Evolutionary conservation across 169 alveolate genomes (phyloP).

Genomic region (Plasmodium malariae): DNA sequence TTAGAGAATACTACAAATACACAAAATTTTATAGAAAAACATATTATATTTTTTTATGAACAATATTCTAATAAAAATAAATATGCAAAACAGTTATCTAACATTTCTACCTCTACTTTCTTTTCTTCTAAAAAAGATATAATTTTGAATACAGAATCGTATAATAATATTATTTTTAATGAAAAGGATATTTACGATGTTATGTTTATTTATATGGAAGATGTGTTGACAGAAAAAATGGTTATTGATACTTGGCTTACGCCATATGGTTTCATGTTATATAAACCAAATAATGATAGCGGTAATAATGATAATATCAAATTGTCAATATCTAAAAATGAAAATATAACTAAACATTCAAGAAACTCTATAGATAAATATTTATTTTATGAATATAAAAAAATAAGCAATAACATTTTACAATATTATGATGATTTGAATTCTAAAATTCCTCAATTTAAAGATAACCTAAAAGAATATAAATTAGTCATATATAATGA

Average conservation of each 20-base stretch:
- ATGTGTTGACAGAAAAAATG: slow-evolving; percentile 40
- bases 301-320: not conserved
- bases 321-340: slow-evolving; percentile 22
- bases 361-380: slow-evolving; percentile 43
- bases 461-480: slow-evolving; percentile 23
- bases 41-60: slow-evolving; percentile 3
- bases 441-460: slow-evolving; percentile 6
- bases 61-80: slow-evolving; percentile 23
- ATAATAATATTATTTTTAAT: slow-evolving; percentile 52
- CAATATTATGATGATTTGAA: not conserved
- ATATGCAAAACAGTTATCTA: slow-evolving; percentile 50
- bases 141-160: slow-evolving; percentile 6
- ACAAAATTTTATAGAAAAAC: slow-evolving; percentile 15
- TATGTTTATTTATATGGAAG: slow-evolving; percentile 25
- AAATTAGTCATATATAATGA: slow-evolving; percentile 51
- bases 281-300: not conserved
- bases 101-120: slow-evolving; percentile 23
- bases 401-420: not conserved
- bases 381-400: slow-evolving; percentile 37
- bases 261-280: slow-evolving; percentile 33
- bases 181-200: slow-evolving; percentile 50
- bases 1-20: slow-evolving; percentile 1
- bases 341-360: slow-evolving; percentile 19
- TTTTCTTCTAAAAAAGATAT: slow-evolving; percentile 58
- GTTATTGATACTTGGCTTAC: slow-evolving; percentile 22